Base-by-base conservation (phyloP, 768 basidiomycete genomes). In the Scleroderma citrinum region DNA sequence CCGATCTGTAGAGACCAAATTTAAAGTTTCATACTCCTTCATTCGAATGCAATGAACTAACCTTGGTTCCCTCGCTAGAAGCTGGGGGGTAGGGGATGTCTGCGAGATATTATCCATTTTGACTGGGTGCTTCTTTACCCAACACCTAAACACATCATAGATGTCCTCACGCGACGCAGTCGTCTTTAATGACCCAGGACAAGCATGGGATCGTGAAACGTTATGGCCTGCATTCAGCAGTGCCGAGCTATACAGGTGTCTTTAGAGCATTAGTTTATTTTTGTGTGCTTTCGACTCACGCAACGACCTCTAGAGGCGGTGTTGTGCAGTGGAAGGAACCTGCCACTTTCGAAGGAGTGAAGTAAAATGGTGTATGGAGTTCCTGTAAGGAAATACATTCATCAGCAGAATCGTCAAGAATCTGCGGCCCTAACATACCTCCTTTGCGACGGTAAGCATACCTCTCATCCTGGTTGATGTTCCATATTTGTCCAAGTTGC, bases 181-280 rank as follows among this genome's bases (percentile, higher is more conserved):
- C 16, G 96, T 96, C 73, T 98, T 98, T 49, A 99, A 66, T 7
- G 92, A 94, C 0, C 96, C 96, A 5, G 91, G 67, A 17, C 75
- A 76, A 1, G 94, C 92, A 67, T 98, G 96, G 0, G 95, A 95
- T 12, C 95, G 83, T 8, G 95, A 95, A 34, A 96, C 76, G 44
- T 76, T 68, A 69, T 92, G 80, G 8, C 91, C 90, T 8, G 80
- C 90, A 59, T 98, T 82, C 14, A 98, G 77, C 26, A 98, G 73
- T 2, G 92, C 96, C 39, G 92, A 94, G 3, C 92, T 95, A 59
- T 12, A 20, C 3, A 7, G 17, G 29, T 44, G 31, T 10, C 3
- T 21, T 44, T 44, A 31, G 30, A 44, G 19, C 19, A 1, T 13
- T 11, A 10, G 17, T 32, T 21, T 5, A 5, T 7, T 7, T 34